Evolutionary conservation across 257 asterid genomes (phyloP).

Genomic region (Cinchona pubescens): DNA sequence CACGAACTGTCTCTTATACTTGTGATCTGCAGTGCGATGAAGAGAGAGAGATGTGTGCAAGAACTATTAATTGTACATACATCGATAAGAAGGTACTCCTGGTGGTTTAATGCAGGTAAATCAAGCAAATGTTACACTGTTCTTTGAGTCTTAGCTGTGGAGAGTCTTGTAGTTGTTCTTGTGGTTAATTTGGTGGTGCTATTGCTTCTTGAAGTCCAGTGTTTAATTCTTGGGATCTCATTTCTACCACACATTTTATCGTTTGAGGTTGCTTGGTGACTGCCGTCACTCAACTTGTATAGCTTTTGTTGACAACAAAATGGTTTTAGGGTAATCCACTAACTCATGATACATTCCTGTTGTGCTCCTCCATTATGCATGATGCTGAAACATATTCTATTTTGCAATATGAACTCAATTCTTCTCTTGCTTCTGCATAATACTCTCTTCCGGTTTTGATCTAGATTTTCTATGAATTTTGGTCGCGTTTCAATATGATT

Average conservation of each 20-base stretch:
- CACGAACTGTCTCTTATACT: background rate
- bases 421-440: background rate
- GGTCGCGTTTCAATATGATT: background rate
- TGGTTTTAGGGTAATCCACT: conserved; percentile 54
- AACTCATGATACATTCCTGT: conserved; percentile 10
- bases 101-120: conserved; percentile 40
- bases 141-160: conserved; percentile 57
- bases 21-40: conserved; percentile 42
- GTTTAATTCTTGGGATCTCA: conserved; percentile 20
- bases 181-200: conserved; percentile 3
- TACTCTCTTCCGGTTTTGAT: background rate
- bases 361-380: background rate
- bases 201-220: conserved; percentile 7
- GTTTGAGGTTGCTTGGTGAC: conserved; percentile 98
- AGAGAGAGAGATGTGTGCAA: conserved; percentile 67
- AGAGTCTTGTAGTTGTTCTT: conserved; percentile 40
- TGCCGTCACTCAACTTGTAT: conserved; percentile 89
- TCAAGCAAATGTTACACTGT: conserved; percentile 54
- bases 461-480: background rate
- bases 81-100: conserved; percentile 58
- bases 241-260: conserved; percentile 67
- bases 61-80: conserved; percentile 59
- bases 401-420: background rate
- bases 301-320: conserved; percentile 90
- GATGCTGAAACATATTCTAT: conserved; percentile 6